A percentile compares a stretch with the other conserved stretches of the same genome.
Evolutionary conservation across 73 alveolate genomes (phyloP).

Genomic region (Paramecium tetraurelia): DNA sequence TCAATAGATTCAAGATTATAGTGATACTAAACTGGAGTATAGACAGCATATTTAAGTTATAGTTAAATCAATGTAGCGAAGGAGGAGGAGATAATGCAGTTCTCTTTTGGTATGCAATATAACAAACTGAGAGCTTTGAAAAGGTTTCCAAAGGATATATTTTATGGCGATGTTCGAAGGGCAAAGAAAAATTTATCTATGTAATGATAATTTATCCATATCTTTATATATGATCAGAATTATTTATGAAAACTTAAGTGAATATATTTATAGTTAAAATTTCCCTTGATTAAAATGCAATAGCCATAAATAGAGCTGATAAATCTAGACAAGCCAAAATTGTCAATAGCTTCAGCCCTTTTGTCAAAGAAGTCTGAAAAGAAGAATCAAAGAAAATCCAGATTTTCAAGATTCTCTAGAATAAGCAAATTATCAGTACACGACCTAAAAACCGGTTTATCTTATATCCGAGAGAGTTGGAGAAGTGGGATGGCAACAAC

Average conservation of each 20-base stretch:
- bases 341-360: not conserved
- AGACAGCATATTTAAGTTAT: not conserved
- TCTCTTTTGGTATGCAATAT: not conserved
- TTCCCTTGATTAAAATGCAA: not conserved
- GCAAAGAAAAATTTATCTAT: not conserved
- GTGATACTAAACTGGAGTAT: not conserved
- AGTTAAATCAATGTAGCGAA: not conserved
- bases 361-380: not conserved
- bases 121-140: not conserved
- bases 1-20: not conserved
- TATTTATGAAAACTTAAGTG: not conserved
- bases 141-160: conserved; percentile 16
- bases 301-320: not conserved
- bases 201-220: not conserved
- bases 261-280: not conserved
- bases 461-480: conserved; percentile 35
- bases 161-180: not conserved
- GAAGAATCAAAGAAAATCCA: not conserved
- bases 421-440: conserved; percentile 5
- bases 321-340: not conserved
- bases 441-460: not conserved
- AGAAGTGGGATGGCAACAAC: conserved; percentile 34
- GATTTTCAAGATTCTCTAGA: conserved; percentile 19
- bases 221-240: not conserved
- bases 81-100: conserved; percentile 9